Evolutionary conservation across 1,284 basidiomycete species (phyloP).

Genomic region (Paramarasmius palmivorus): DNA sequence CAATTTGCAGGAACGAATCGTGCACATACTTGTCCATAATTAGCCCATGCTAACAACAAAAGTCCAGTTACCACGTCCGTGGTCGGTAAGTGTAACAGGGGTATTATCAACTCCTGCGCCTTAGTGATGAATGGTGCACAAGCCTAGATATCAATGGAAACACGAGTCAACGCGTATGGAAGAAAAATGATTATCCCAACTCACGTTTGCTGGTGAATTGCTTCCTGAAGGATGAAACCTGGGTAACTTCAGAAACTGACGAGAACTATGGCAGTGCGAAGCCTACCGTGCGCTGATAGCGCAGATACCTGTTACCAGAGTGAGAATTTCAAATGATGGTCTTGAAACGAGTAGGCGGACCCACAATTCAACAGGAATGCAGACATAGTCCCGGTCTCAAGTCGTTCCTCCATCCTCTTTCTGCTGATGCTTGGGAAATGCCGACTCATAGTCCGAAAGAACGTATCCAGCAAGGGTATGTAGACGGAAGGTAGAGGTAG

Average conservation of each 20-base stretch:
- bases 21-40: constrained; percentile 31
- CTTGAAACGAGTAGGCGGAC: background rate
- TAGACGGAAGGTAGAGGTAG: constrained; percentile 34
- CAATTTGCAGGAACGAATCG: background rate
- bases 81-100: constrained; percentile 38
- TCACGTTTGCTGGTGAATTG: constrained; percentile 12
- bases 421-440: constrained; percentile 37
- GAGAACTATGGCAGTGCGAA: background rate
- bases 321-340: background rate
- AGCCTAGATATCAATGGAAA: constrained; percentile 24
- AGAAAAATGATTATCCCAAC: constrained; percentile 6
- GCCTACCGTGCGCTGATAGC: constrained; percentile 29
- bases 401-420: constrained; percentile 33
- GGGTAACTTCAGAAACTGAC: background rate
- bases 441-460: constrained; percentile 33
- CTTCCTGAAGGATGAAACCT: constrained; percentile 6
- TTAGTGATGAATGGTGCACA: constrained; percentile 41
- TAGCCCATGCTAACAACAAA: constrained; percentile 37
- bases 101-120: constrained; percentile 38
- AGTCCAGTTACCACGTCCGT: constrained; percentile 37
- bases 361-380: constrained; percentile 35
- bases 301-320: constrained; percentile 26
- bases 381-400: constrained; percentile 39
- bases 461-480: constrained; percentile 34
- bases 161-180: background rate